Conservation (phyloP, 352 stramenopile species). For the Globisporangium acanthophoron region DNA sequence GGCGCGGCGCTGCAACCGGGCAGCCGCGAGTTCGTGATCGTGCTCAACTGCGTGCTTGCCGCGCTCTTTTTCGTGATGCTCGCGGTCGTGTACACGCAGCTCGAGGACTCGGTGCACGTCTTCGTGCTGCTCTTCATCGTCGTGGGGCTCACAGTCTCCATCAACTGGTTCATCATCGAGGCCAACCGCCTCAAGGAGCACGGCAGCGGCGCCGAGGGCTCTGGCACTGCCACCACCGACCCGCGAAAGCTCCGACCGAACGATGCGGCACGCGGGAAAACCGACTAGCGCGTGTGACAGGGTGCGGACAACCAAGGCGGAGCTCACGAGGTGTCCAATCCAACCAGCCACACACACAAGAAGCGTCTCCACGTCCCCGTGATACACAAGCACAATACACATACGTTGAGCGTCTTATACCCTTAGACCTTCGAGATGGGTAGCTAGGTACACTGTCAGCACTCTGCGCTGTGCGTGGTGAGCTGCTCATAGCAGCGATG, state of each 20-base stretch:
- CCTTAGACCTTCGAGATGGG: no score
- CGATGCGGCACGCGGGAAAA: constrained; percentile 33
- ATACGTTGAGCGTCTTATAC: no score
- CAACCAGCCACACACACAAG: not conserved
- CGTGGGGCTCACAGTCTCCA: constrained; percentile 70
- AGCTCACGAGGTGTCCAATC: not conserved
- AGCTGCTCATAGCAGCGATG: no score
- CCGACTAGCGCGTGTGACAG: constrained; percentile 26
- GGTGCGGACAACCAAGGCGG: not conserved
- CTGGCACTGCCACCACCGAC: not conserved
- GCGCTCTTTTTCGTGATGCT: constrained; percentile 73
- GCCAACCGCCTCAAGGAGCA: constrained; percentile 57
- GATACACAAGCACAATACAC: not conserved
- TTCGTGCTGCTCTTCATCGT: constrained; percentile 84
- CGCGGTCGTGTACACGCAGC: constrained; percentile 67
- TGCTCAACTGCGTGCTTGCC: constrained; percentile 62
- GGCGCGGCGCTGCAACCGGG: constrained; percentile 54
- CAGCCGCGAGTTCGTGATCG: constrained; percentile 69
- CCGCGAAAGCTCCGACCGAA: constrained; percentile 5
- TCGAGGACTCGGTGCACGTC: constrained; percentile 78
- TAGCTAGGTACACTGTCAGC: not conserved
- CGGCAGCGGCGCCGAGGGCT: constrained; percentile 12
- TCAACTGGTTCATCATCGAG: constrained; percentile 86
- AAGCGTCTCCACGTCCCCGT: not conserved
- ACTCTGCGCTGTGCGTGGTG: not conserved